These are phyloP conservation scores for Guyanaporus albipodus DNA, from an alignment of 768 basidiomycete genomes.

Conservation along the genomic window DNA sequence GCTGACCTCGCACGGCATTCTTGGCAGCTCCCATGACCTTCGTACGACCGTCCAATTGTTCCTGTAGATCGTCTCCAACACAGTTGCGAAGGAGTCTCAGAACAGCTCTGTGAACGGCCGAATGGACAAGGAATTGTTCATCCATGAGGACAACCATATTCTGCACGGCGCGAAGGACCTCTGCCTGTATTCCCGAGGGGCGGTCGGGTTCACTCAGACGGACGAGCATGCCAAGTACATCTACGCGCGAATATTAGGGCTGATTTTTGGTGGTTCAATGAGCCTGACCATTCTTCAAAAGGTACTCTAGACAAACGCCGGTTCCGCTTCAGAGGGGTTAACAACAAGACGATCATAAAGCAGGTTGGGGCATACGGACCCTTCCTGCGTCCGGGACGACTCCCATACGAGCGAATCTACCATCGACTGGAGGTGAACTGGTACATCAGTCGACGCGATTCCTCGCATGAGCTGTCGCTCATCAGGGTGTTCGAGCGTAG, in stretches of 20 bases:
- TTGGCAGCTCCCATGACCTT: slow-evolving; percentile 83
- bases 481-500: slow-evolving; percentile 82
- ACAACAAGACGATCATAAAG: slow-evolving; percentile 1
- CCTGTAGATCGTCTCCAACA: slow-evolving; percentile 88
- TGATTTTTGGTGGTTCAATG: not conserved
- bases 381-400: slow-evolving; percentile 79
- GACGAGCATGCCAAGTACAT: slow-evolving; percentile 81
- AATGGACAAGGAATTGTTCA: slow-evolving; percentile 90
- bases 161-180: slow-evolving; percentile 81
- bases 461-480: slow-evolving; percentile 83
- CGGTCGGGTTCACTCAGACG: slow-evolving; percentile 80
- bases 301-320: slow-evolving; percentile 86
- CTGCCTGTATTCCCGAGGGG: slow-evolving; percentile 87
- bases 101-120: slow-evolving; percentile 85
- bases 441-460: slow-evolving; percentile 78
- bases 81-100: slow-evolving; percentile 81
- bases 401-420: slow-evolving; percentile 86
- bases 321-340: slow-evolving; percentile 54
- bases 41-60: slow-evolving; percentile 74
- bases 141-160: slow-evolving; percentile 91
- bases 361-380: slow-evolving; percentile 48
- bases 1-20: slow-evolving; percentile 58
- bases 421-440: slow-evolving; percentile 69
- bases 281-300: slow-evolving; percentile 76
- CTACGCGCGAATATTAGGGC: slow-evolving; percentile 34